Base-by-base conservation (phyloP, 768 basidiomycete species). In the Boletus rufocinnamomeus region DNA sequence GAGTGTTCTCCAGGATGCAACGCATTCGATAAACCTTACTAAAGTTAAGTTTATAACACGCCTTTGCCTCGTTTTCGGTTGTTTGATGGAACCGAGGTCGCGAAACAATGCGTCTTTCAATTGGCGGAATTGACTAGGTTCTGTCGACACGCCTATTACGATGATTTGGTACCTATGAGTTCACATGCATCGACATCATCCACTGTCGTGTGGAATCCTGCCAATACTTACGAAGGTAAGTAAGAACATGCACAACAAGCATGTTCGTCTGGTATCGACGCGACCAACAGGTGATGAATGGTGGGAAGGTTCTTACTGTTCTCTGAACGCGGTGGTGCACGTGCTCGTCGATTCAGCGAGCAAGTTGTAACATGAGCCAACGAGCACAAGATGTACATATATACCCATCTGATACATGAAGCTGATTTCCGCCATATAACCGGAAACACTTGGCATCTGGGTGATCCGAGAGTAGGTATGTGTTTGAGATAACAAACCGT, bases 21-120 rank as follows among this genome's bases (percentile, higher is more conserved):
- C 41, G n/a, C 25, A n/a, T 27, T 32, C 40, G 16, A 45, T 32
- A 40, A 50, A 28, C 44, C 10, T 44, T 32, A 17, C 37, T 43
- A 66, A 61, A 43, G 64, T 68, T 60, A 58, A 43, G 69, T 69
- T 69, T 35, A 37, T 21, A 25, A 54, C 69, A 68, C 30, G 57
- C 60, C 49, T 53, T 50, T 47, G 53, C 69, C 67, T 60, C 68
- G 62, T 71, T 71, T 55, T 64, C 60, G 58, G 57, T 47, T 63
- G 63, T 49, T 56, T 44, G 30, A 52, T 50, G 50, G 63, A 66
- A 60, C 56, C 52, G 63, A 66, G 50, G 41, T 40, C 48, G 60
- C 48, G 41, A 46, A 53, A 41, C 34, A 52, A 52, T n/a, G 6
- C 25, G 19, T 19, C 16, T 27, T 46, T 51, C 30, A 25, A 40